Conservation (phyloP, 2,329 filamentous ascomycete genomes). For the Huntiella decipiens region DNA sequence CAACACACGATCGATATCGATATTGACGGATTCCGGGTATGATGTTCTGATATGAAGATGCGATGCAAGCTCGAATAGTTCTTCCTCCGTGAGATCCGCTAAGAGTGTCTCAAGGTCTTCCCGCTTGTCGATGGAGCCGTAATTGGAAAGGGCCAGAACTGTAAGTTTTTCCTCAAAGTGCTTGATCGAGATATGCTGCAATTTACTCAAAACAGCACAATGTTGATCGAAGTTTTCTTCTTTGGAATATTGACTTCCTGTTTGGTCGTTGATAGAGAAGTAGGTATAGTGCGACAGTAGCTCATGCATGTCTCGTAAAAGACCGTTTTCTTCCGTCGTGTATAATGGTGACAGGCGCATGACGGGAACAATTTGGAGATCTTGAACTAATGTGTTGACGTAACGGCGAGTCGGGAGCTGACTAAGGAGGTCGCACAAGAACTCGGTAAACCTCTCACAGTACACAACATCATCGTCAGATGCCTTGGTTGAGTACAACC, state of each 20-base stretch:
- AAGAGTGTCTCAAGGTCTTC: conserved; percentile 62
- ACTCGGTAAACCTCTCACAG: conserved; percentile 83
- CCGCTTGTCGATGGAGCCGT: conserved; percentile 66
- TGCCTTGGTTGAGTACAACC: conserved; percentile 41
- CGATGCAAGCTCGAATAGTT: conserved; percentile 49
- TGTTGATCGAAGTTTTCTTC: conserved; percentile 64
- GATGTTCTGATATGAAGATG: conserved; percentile 58
- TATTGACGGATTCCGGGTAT: conserved; percentile 55
- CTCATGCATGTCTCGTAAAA: conserved; percentile 62
- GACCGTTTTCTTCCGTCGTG: conserved; percentile 50
- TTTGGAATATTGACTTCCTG: conserved; percentile 53
- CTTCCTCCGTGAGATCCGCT: conserved; percentile 50
- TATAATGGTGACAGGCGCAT: conserved; percentile 65
- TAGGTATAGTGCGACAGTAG: conserved; percentile 74
- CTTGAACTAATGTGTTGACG: conserved; percentile 70
- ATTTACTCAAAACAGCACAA: conserved; percentile 52
- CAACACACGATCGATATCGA: conserved; percentile 45
- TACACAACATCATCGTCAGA: conserved; percentile 52
- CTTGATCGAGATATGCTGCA: conserved; percentile 63
- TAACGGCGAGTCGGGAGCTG: conserved; percentile 88
- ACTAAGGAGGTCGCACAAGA: conserved; percentile 76
- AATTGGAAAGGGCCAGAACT: conserved; percentile 83
- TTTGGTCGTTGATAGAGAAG: conserved; percentile 85
- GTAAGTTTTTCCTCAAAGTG: conserved; percentile 78
- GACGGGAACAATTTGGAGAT: conserved; percentile 64